Percentiles rank a stretch among this genome's conserved stretches.
Conservation (phyloP, 352 stramenopile genomes). For the Thraustochytrium sp. region DNA sequence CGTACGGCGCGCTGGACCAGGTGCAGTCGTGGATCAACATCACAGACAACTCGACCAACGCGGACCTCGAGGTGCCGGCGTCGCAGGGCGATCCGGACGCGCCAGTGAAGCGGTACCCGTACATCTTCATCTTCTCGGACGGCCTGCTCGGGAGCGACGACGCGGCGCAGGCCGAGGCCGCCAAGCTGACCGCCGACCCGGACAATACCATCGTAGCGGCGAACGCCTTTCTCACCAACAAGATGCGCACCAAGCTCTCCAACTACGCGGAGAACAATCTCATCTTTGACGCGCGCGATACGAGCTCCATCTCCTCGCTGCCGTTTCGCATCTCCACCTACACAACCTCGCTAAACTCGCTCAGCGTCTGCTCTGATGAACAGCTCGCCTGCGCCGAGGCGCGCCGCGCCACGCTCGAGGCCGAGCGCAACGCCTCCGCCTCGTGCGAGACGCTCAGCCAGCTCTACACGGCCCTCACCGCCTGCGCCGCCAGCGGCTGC, state of each 20-base stretch:
- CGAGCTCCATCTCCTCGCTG: neutral
- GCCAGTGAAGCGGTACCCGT: neutral
- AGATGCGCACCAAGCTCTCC: neutral
- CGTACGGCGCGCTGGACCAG: conserved; percentile 9
- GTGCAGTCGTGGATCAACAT: conserved; percentile 5
- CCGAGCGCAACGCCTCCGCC: neutral
- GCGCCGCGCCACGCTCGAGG: neutral
- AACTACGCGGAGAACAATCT: neutral
- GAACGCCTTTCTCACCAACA: neutral
- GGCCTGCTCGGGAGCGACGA: neutral
- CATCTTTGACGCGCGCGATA: neutral
- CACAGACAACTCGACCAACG: neutral
- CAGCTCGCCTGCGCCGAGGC: neutral
- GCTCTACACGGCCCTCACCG: neutral
- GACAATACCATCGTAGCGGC: neutral
- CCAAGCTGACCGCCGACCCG: neutral
- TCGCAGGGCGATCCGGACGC: neutral
- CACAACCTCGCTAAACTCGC: neutral
- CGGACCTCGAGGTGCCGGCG: neutral
- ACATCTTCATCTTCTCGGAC: conserved; percentile 23
- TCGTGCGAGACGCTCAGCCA: neutral
- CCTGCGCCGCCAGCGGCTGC: neutral
- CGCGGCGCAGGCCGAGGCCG: neutral
- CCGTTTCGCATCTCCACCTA: neutral
- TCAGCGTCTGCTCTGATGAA: neutral